A percentile compares a stretch with the other conserved stretches of the same genome.
Conservation (phyloP, 768 basidiomycete species). For the Boletus insuetus region DNA sequence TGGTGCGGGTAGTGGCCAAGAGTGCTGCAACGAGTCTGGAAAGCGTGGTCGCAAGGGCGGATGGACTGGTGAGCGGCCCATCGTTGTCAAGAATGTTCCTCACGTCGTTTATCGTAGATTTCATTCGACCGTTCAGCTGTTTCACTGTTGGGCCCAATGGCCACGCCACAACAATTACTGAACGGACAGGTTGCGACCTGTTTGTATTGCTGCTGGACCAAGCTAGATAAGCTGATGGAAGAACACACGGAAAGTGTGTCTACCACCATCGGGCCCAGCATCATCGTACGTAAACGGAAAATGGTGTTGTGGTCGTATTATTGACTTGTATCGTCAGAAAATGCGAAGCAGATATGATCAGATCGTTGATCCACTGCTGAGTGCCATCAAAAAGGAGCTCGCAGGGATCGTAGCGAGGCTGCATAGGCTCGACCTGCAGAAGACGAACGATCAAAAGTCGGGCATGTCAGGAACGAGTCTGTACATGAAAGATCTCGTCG, state of each 20-base stretch:
- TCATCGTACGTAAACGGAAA: constrained; percentile 47
- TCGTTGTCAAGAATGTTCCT: neutral
- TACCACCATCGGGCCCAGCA: constrained; percentile 49
- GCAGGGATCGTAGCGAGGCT: constrained; percentile 75
- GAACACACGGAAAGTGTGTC: constrained; percentile 42
- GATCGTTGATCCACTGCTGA: constrained; percentile 59
- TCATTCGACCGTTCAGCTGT: constrained; percentile 71
- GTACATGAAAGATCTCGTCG: constrained; percentile 85
- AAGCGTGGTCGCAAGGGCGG: constrained; percentile 58
- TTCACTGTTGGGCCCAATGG: constrained; percentile 69
- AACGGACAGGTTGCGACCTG: constrained; percentile 81
- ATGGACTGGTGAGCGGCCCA: constrained; percentile 56
- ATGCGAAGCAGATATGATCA: constrained; percentile 44
- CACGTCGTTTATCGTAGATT: constrained; percentile 41
- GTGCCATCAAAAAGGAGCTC: constrained; percentile 77
- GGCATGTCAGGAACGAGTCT: constrained; percentile 55
- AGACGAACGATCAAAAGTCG: constrained; percentile 61
- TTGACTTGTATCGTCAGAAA: constrained; percentile 17
- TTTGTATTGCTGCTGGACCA: constrained; percentile 37
- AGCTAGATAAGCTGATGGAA: constrained; percentile 23
- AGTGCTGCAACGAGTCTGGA: constrained; percentile 69
- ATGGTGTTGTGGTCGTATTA: neutral
- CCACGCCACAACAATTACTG: constrained; percentile 72
- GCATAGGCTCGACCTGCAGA: constrained; percentile 82
- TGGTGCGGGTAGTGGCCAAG: constrained; percentile 77